These are phyloP conservation scores for Alternaria triticimaculans DNA, from an alignment of 2,329 filamentous ascomycete genomes.

Conservation along the genomic window DNA sequence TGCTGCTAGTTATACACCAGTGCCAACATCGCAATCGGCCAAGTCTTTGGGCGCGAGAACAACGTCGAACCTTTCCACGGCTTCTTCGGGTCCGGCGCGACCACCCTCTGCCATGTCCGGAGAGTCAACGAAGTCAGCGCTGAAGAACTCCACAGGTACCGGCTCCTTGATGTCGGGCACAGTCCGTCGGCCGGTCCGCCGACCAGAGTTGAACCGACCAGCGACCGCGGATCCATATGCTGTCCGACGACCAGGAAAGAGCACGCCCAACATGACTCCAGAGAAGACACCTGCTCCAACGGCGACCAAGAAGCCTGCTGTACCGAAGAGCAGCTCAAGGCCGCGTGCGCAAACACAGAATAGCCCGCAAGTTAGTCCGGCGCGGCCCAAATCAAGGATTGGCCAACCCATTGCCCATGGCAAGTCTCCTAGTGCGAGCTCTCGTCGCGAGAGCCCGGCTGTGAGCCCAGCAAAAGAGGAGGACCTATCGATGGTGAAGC, in stretches of 20 bases:
- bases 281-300: slow-evolving; percentile 52
- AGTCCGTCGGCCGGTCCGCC: slow-evolving; percentile 58
- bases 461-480: slow-evolving; percentile 51
- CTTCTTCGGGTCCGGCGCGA: slow-evolving; percentile 37
- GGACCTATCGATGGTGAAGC: slow-evolving; percentile 57
- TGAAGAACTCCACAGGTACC: slow-evolving; percentile 42
- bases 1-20: slow-evolving; percentile 60
- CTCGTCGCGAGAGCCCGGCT: slow-evolving; percentile 41
- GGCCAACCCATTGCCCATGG: slow-evolving; percentile 35
- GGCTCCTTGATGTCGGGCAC: slow-evolving; percentile 65
- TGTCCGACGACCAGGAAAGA: slow-evolving; percentile 46
- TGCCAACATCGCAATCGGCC: slow-evolving; percentile 45
- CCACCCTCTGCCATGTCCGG: slow-evolving; percentile 49
- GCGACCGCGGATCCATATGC: slow-evolving; percentile 64
- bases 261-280: slow-evolving; percentile 57
- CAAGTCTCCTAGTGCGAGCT: slow-evolving; percentile 39
- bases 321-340: slow-evolving; percentile 38
- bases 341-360: slow-evolving; percentile 43
- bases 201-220: slow-evolving; percentile 57
- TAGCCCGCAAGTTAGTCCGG: slow-evolving; percentile 45
- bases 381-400: slow-evolving; percentile 46
- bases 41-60: slow-evolving; percentile 41
- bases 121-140: slow-evolving; percentile 39
- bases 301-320: slow-evolving; percentile 46
- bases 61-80: slow-evolving; percentile 37